These are phyloP conservation scores for Westerdykella aurantiaca DNA, from an alignment of 2,329 filamentous ascomycete species.

Conservation along the genomic window DNA sequence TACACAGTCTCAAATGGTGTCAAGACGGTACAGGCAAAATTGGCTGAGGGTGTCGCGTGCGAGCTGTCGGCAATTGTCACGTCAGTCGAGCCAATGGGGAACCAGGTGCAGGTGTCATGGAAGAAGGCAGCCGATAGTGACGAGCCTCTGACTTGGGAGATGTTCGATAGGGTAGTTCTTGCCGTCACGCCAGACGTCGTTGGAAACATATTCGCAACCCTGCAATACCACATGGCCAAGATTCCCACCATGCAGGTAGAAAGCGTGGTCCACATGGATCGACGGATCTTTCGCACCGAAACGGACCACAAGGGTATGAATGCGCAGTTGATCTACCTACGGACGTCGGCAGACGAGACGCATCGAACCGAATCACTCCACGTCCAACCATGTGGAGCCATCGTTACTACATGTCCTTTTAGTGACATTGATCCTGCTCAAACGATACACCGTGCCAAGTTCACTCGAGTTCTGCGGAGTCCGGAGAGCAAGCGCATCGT, in stretches of 20 bases:
- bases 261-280: conserved; percentile 44
- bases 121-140: conserved; percentile 6
- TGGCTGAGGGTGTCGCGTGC: conserved; percentile 41
- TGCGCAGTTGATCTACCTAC: conserved; percentile 28
- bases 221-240: conserved; percentile 34
- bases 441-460: conserved; percentile 43
- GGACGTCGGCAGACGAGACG: conserved; percentile 27
- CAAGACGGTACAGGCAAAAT: conserved; percentile 44
- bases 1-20: conserved; percentile 50
- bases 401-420: conserved; percentile 51
- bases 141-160: conserved; percentile 19
- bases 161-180: conserved; percentile 50
- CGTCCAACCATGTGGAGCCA: conserved; percentile 45
- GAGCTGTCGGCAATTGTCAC: conserved; percentile 39
- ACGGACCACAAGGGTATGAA: not conserved
- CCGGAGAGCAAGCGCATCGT: conserved; percentile 45
- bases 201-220: conserved; percentile 44
- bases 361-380: conserved; percentile 50
- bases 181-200: conserved; percentile 53
- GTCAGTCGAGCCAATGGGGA: conserved; percentile 26
- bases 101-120: conserved; percentile 36
- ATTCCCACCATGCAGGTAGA: conserved; percentile 48
- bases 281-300: conserved; percentile 8
- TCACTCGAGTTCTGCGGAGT: conserved; percentile 51
- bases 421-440: conserved; percentile 36